Evolutionary conservation across 352 stramenopile species (phyloP).

Genomic region (Phytopythium kandeliae): DNA sequence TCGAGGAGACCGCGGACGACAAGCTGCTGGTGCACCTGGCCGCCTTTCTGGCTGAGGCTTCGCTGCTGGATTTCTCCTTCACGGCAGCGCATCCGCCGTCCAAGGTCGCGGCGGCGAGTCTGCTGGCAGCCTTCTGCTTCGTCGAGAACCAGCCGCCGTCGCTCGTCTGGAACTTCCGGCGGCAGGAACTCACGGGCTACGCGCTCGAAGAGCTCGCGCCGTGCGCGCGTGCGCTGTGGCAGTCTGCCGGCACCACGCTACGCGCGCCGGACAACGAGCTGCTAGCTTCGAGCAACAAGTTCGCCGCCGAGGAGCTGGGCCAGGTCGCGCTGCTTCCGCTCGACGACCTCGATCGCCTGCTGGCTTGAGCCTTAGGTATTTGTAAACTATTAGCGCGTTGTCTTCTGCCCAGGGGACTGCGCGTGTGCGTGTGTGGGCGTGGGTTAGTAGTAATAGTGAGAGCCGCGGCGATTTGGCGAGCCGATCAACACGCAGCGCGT

Average conservation of each 20-base stretch:
- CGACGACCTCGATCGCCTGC: conserved; percentile 22
- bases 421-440: neutral
- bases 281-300: conserved; percentile 40
- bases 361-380: conserved; percentile 14
- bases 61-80: conserved; percentile 52
- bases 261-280: conserved; percentile 19
- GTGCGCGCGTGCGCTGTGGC: conserved; percentile 30
- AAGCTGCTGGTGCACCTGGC: conserved; percentile 34
- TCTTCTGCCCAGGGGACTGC: neutral
- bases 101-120: conserved; percentile 35
- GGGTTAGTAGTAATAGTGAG: neutral
- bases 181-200: conserved; percentile 46
- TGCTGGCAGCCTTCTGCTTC: conserved; percentile 50
- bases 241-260: conserved; percentile 17
- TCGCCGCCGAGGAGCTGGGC: conserved; percentile 25
- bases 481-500: neutral
- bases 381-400: conserved; percentile 1
- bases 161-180: conserved; percentile 36
- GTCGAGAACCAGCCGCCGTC: conserved; percentile 27
- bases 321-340: conserved; percentile 30
- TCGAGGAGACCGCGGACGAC: conserved; percentile 24
- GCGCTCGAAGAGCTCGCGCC: conserved; percentile 28
- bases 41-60: conserved; percentile 52
- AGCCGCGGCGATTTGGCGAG: neutral
- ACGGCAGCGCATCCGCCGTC: conserved; percentile 41